phyloP scores from a whole-genome alignment of 345 rosid species.

The Lepidium didymum region DNA sequence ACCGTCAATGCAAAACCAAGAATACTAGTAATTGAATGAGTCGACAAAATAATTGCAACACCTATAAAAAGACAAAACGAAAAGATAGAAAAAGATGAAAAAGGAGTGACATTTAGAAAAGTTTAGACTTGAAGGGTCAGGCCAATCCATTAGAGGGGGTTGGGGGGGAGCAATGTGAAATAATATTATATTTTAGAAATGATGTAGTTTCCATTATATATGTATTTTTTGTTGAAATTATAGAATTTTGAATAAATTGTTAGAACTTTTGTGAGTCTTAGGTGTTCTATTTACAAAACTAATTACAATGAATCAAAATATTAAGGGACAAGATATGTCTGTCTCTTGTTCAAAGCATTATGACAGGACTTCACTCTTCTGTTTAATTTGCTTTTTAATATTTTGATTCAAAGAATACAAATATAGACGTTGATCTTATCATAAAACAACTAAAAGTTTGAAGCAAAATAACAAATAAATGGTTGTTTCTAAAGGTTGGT shows the following conservation, averaged over 20 bases:
- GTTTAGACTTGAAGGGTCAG: constrained; percentile 27
- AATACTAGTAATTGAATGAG: not conserved
- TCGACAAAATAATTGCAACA: constrained; percentile 16
- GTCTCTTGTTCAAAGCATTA: constrained; percentile 32
- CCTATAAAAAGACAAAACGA: constrained; percentile 10
- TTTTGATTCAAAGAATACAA: constrained; percentile 7
- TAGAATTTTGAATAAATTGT: not conserved
- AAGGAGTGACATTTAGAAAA: constrained; percentile 10
- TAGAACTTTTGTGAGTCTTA: constrained; percentile 10
- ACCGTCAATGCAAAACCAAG: not conserved
- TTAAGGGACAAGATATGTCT: constrained; percentile 20
- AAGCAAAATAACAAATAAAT: not conserved
- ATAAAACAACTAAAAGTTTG: not conserved
- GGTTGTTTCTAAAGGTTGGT: not conserved
- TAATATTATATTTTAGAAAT: constrained; percentile 19
- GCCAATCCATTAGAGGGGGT: constrained; percentile 24
- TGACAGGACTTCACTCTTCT: constrained; percentile 27
- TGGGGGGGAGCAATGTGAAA: constrained; percentile 27
- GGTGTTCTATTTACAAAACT: constrained; percentile 6
- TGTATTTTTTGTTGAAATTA: not conserved
- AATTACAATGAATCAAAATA: constrained; percentile 18
- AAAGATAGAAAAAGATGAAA: not conserved
- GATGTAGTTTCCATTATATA: constrained; percentile 26
- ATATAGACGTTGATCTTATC: not conserved
- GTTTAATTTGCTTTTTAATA: not conserved